phyloP scores from a whole-genome alignment of 306 rosid genomes.

The Dryas drummondii region DNA sequence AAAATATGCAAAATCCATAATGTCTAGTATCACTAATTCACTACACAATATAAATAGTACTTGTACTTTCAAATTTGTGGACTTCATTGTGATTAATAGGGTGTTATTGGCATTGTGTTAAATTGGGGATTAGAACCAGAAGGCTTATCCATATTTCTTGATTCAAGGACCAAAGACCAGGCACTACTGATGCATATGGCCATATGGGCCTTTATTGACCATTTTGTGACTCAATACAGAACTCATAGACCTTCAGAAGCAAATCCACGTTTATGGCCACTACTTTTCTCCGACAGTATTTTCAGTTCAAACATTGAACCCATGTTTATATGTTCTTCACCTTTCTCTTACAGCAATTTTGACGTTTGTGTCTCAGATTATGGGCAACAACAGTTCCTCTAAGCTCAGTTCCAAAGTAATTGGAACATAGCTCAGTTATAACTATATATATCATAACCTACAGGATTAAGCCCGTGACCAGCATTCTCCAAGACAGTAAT shows the following conservation, averaged over 20 bases:
- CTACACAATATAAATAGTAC: neutral
- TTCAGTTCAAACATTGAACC: slow-evolving; percentile 29
- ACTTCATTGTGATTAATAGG: neutral
- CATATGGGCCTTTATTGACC: slow-evolving; percentile 37
- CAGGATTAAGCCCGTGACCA: too few species aligned
- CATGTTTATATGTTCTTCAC: slow-evolving; percentile 10
- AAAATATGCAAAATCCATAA: neutral
- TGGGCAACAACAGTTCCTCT: slow-evolving; percentile 32
- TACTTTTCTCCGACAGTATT: slow-evolving; percentile 53
- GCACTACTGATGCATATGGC: neutral
- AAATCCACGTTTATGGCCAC: slow-evolving; percentile 30
- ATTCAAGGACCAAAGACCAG: slow-evolving; percentile 20
- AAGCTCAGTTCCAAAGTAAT: slow-evolving; percentile 14
- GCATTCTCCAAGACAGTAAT: too few species aligned
- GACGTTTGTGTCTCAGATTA: slow-evolving; percentile 4
- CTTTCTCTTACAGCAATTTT: slow-evolving; percentile 24
- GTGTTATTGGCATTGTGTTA: slow-evolving; percentile 18
- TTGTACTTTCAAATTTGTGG: neutral
- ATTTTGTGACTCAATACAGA: slow-evolving; percentile 32
- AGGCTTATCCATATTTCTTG: slow-evolving; percentile 26
- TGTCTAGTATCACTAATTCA: neutral
- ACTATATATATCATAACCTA: neutral
- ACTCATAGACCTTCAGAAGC: slow-evolving; percentile 23
- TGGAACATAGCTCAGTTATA: slow-evolving; percentile 4
- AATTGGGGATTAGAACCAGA: slow-evolving; percentile 4